Percentiles rank a stretch among this genome's conserved stretches.
phyloP scores from a whole-genome alignment of 805 yeast species.

The Ogataea paradorogensis region DNA sequence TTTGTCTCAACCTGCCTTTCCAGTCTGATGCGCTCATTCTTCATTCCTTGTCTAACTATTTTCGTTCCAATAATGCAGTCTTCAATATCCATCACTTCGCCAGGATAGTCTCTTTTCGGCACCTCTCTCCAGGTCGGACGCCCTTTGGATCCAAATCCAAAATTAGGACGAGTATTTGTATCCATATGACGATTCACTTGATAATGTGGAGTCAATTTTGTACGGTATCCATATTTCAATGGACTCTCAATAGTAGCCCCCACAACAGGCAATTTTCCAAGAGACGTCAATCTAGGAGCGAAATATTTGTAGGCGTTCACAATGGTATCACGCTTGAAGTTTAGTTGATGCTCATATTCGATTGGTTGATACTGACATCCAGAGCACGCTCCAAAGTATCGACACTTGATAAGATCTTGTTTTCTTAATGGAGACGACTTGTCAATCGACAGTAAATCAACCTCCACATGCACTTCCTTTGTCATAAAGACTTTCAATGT shows the following conservation, averaged over 20 bases:
- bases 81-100: conserved; percentile 89
- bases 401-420: conserved; percentile 63
- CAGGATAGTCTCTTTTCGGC: conserved; percentile 34
- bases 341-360: conserved; percentile 68
- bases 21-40: conserved; percentile 61
- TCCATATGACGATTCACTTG: conserved; percentile 56
- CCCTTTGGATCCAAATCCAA: conserved; percentile 90
- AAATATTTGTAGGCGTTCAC: conserved; percentile 77
- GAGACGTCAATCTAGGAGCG: conserved; percentile 52
- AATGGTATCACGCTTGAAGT: conserved; percentile 70
- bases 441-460: conserved; percentile 56
- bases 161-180: conserved; percentile 46
- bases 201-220: conserved; percentile 95
- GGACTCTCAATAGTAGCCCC: conserved; percentile 61
- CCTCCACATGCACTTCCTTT: conserved; percentile 68
- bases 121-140: conserved; percentile 63
- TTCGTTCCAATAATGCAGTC: conserved; percentile 89
- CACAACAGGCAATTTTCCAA: conserved; percentile 54
- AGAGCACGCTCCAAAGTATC: conserved; percentile 88
- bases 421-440: conserved; percentile 43
- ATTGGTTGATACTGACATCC: conserved; percentile 93
- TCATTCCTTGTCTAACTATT: conserved; percentile 71
- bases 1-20: conserved; percentile 33
- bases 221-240: conserved; percentile 70
- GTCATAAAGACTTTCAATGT: conserved; percentile 71